Conservation (phyloP, 805 yeast genomes). For the Candida yuanshanica region DNA sequence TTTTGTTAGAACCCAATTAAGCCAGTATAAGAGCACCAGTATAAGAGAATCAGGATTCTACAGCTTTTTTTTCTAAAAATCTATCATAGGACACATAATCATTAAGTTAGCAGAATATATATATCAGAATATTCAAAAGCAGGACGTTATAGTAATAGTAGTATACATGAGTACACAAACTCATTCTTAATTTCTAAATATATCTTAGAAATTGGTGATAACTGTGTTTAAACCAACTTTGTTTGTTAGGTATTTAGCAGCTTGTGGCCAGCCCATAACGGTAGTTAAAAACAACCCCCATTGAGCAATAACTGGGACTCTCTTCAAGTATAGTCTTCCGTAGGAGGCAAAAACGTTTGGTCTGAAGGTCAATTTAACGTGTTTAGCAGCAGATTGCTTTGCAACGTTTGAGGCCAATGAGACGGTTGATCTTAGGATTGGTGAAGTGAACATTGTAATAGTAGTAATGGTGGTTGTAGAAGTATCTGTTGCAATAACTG, state of each 20-base stretch:
- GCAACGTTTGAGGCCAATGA: conserved; percentile 17
- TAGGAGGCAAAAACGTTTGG: conserved; percentile 8
- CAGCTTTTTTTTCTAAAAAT: neutral
- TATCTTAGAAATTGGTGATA: neutral
- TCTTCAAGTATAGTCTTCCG: conserved; percentile 12
- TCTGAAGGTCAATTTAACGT: conserved; percentile 17
- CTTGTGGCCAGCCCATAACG: conserved; percentile 21
- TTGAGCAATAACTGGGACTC: conserved; percentile 17
- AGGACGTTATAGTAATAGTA: conserved; percentile 1
- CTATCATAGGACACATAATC: neutral
- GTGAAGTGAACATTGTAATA: conserved; percentile 21
- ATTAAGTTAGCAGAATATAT: neutral
- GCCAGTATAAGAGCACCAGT: too few relatives aligned
- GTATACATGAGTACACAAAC: conserved; percentile 2
- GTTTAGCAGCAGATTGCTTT: conserved; percentile 16
- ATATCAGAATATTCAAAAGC: neutral
- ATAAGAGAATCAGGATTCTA: too few relatives aligned
- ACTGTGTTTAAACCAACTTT: conserved; percentile 4
- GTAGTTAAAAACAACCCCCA: conserved; percentile 19
- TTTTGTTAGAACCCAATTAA: too few relatives aligned
- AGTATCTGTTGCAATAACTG: neutral
- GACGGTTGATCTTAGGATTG: conserved; percentile 23
- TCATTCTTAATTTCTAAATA: too few relatives aligned
- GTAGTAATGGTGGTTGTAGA: conserved; percentile 1
- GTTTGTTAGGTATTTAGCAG: conserved; percentile 9